phyloP scores from a whole-genome alignment of 2,329 filamentous ascomycete species.

The Aspergillus neotritici region DNA sequence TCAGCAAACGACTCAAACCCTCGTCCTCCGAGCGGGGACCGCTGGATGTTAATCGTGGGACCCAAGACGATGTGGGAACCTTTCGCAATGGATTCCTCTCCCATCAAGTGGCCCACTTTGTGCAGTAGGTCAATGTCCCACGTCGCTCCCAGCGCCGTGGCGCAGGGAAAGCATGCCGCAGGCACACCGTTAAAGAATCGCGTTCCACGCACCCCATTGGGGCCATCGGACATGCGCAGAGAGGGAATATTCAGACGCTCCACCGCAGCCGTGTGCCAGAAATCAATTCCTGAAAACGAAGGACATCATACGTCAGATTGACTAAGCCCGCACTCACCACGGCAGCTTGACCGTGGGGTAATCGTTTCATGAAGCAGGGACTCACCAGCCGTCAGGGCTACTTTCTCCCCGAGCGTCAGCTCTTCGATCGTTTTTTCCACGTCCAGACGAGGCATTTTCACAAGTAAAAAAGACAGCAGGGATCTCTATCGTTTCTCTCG shows the following conservation, averaged over 20 bases:
- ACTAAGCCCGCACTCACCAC: no score
- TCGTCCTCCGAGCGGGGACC: conserved; percentile 74
- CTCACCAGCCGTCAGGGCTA: conserved; percentile 36
- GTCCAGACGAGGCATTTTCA: conserved; percentile 31
- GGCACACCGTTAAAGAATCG: conserved; percentile 63
- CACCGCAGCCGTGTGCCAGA: conserved; percentile 64
- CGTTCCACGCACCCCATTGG: conserved; percentile 63
- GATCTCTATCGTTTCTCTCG: no score
- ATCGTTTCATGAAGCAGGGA: not conserved
- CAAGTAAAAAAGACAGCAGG: no score
- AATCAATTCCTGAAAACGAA: conserved; percentile 43
- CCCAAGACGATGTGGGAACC: conserved; percentile 69
- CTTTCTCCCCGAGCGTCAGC: conserved; percentile 56
- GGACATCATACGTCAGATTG: not conserved
- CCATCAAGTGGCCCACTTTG: conserved; percentile 65
- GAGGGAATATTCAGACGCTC: conserved; percentile 58
- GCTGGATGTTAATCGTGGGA: conserved; percentile 75
- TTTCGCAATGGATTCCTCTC: conserved; percentile 65
- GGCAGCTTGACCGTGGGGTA: no score
- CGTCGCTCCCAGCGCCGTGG: conserved; percentile 70
- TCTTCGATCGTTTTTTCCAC: conserved; percentile 48
- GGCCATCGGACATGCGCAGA: conserved; percentile 63
- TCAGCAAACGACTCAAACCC: conserved; percentile 87
- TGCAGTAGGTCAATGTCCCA: conserved; percentile 69
- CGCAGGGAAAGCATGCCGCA: conserved; percentile 74